phyloP scores from a whole-genome alignment of 352 stramenopile species.

The Globisporangium orthogonon region DNA sequence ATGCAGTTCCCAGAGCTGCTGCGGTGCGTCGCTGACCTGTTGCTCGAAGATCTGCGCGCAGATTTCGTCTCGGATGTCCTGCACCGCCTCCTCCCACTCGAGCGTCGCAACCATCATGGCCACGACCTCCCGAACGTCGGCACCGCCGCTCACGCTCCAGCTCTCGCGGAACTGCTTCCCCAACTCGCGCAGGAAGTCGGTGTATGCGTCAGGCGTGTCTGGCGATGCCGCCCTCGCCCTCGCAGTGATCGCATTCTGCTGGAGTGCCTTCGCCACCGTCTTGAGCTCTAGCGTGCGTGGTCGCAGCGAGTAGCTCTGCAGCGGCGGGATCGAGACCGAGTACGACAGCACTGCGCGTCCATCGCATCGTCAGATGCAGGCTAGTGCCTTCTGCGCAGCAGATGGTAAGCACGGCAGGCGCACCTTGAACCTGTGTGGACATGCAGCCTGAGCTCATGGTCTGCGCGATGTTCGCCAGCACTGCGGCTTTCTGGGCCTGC shows the following conservation, averaged over 20 bases:
- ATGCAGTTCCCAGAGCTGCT: constrained; percentile 5
- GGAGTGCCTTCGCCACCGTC: constrained; percentile 28
- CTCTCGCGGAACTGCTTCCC: constrained; percentile 5
- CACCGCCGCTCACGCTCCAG: background rate
- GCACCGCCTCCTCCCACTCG: constrained; percentile 1
- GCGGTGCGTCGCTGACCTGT: background rate
- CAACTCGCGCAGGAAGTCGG: constrained; percentile 16
- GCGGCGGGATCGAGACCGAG: constrained; percentile 17
- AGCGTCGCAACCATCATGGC: constrained; percentile 2
- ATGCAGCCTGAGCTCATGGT: constrained; percentile 22
- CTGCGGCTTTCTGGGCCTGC: constrained; percentile 13
- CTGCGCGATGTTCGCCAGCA: constrained; percentile 27
- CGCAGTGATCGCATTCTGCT: constrained; percentile 34
- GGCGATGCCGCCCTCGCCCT: background rate
- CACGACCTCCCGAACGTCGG: constrained; percentile 9
- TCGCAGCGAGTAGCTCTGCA: constrained; percentile 32
- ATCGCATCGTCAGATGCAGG: background rate
- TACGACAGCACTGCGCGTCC: constrained; percentile 20
- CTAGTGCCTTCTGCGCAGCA: background rate
- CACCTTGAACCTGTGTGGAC: constrained; percentile 34
- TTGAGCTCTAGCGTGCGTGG: constrained; percentile 31
- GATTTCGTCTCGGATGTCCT: constrained; percentile 1
- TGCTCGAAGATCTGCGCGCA: constrained; percentile 4
- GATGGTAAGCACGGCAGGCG: background rate
- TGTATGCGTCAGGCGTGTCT: constrained; percentile 17